phyloP scores from a whole-genome alignment of 768 basidiomycete genomes.

The Tylopilus vinaceipallidus region DNA sequence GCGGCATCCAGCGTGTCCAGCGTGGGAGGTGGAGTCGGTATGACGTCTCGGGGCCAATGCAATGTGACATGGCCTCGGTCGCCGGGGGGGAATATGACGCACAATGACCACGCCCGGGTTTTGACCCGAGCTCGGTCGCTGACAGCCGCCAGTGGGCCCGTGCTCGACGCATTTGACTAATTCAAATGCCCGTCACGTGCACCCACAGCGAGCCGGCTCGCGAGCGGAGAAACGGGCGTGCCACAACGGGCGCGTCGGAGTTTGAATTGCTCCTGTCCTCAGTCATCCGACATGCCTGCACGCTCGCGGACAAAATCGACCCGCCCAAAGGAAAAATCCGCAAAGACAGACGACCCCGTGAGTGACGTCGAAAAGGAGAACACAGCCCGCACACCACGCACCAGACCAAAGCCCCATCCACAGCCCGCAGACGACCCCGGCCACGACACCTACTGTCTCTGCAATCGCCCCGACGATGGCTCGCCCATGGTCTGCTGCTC shows the following conservation, averaged over 20 bases:
- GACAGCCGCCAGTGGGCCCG: too few species aligned
- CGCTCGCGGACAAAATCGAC: constrained; percentile 44
- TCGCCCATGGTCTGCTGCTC: constrained; percentile 79
- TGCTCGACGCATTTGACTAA: too few species aligned
- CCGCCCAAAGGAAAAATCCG: constrained; percentile 20
- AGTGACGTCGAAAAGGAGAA: constrained; percentile 35
- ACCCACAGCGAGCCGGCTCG: too few species aligned
- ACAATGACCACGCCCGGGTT: too few species aligned
- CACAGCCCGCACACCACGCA: constrained; percentile 15
- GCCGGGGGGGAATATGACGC: not conserved
- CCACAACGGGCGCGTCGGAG: constrained; percentile 32
- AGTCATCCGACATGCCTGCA: constrained; percentile 40
- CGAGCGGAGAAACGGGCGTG: too few species aligned
- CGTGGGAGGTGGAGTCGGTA: constrained; percentile 20
- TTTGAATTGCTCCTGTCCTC: constrained; percentile 31
- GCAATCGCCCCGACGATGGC: constrained; percentile 70
- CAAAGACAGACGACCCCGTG: constrained; percentile 16
- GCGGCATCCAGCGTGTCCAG: not conserved
- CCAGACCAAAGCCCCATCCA: constrained; percentile 23
- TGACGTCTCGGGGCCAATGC: constrained; percentile 20
- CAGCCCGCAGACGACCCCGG: constrained; percentile 19
- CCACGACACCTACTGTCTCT: constrained; percentile 48
- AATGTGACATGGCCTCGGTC: constrained; percentile 18
- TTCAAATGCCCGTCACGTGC: too few species aligned
- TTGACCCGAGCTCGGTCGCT: too few species aligned